These are phyloP conservation scores for Phyllosticta citribraziliensis DNA, from an alignment of 2,329 filamentous ascomycete genomes.

Conservation along the genomic window DNA sequence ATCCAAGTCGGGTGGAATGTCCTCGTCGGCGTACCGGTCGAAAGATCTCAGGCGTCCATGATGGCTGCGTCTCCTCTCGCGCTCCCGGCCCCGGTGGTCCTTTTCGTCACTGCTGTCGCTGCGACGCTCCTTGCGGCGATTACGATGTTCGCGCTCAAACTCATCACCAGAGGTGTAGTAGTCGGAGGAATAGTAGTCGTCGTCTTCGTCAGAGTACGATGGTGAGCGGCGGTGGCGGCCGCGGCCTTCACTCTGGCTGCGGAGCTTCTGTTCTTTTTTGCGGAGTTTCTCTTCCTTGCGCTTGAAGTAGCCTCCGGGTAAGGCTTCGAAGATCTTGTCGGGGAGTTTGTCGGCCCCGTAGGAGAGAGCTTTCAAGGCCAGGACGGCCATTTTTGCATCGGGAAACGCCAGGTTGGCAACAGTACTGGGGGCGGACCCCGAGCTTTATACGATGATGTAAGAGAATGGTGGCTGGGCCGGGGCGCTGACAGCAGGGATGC, in stretches of 20 bases:
- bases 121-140: constrained; percentile 1
- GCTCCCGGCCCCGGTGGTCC: neutral
- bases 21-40: constrained; percentile 10
- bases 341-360: constrained; percentile 30
- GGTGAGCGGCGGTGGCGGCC: constrained; percentile 4
- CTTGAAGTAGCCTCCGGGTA: constrained; percentile 29
- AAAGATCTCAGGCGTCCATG: neutral
- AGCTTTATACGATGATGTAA: constrained; percentile 8
- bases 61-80: constrained; percentile 1
- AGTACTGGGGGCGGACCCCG: neutral
- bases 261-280: constrained; percentile 15
- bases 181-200: constrained; percentile 11
- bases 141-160: neutral
- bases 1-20: constrained; percentile 11
- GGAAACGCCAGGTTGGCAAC: neutral
- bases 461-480: neutral
- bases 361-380: constrained; percentile 29
- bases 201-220: neutral
- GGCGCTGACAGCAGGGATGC: neutral
- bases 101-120: neutral
- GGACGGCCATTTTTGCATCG: constrained; percentile 6
- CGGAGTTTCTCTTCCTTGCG: constrained; percentile 18
- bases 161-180: constrained; percentile 10
- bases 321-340: constrained; percentile 27
- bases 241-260: constrained; percentile 10